Base-by-base conservation (phyloP, 2,329 filamentous ascomycete genomes). In the Botryosphaeria agaves region DNA sequence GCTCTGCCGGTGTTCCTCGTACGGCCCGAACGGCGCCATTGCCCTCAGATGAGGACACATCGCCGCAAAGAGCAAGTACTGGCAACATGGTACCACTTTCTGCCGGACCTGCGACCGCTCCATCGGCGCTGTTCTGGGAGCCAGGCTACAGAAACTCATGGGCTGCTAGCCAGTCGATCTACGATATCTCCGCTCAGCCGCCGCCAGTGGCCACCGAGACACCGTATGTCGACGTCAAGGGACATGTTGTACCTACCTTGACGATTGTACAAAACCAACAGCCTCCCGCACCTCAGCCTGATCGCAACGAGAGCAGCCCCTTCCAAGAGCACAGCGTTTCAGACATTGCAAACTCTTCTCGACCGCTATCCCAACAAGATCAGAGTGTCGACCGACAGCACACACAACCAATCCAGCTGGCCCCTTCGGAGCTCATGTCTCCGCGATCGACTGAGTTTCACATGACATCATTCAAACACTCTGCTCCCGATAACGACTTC, bases 11-110 rank as follows among this genome's bases (percentile, higher is more conserved):
- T 23, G 7, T 23, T 12, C 29, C 32, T 16, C 28, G 29, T 9
- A 34, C 35, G 23, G 72, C 72, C 3, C 56, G 68, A 32, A 76
- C 72, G 1, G 73, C 72, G 3, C 64, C 72, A 19, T 45, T 77
- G 3, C 67, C 69, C 0, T 54, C 59, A 7, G 67, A 76, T 31
- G 41, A 12, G 9, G 16, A 28, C 26, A 12, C 53, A 9, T 44
- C 36, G 18, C 38, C 51, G 36, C 52, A 55, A 32, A 60, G 65
- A 31, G 55, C 58, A 16, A 49, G 52, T n/a, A 48, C 51, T 7
- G 48, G 53, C 25, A 62, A 51, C 31, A 54, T 48, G 37, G 44
- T 46, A 16, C 55, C 56, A 20, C 34, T 54, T 24, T 54, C 36
- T 27, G 31, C 52, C 11, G 50, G 53, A 19, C 52, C 49, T 6